phyloP scores from a whole-genome alignment of 192 early-diverging fungal species.

The Coemansia sp. region DNA sequence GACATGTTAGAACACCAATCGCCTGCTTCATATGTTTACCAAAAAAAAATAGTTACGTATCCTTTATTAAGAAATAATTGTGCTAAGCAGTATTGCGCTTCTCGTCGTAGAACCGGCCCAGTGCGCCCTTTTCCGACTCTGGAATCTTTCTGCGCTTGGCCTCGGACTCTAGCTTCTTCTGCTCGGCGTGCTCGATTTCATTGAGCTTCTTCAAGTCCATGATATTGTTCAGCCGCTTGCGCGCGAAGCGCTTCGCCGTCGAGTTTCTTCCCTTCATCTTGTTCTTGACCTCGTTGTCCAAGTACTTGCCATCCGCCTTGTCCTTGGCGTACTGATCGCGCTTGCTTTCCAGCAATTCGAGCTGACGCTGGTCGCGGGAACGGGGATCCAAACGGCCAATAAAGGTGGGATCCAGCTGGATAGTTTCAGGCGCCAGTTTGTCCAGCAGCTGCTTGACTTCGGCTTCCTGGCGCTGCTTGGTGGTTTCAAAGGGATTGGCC shows the following conservation, averaged over 20 bases:
- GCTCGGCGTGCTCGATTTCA: slow-evolving; percentile 34
- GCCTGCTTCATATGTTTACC: background rate
- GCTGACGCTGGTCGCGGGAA: slow-evolving; percentile 28
- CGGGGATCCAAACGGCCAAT: slow-evolving; percentile 79
- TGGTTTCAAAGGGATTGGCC: slow-evolving; percentile 91
- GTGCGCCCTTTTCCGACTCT: slow-evolving; percentile 37
- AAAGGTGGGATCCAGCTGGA: slow-evolving; percentile 78
- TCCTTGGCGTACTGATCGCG: slow-evolving; percentile 18
- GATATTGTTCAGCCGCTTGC: slow-evolving; percentile 81
- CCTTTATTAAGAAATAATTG: background rate
- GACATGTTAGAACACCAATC: too few relatives aligned
- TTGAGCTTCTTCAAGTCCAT: slow-evolving; percentile 64
- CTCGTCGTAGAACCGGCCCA: slow-evolving; percentile 39
- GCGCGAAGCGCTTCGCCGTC: slow-evolving; percentile 69
- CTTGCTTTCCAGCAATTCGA: slow-evolving; percentile 8
- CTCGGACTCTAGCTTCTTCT: slow-evolving; percentile 18
- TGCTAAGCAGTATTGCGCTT: slow-evolving; percentile 17
- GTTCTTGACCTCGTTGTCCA: slow-evolving; percentile 41
- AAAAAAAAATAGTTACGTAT: background rate
- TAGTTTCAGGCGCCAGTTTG: slow-evolving; percentile 94
- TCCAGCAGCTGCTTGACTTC: slow-evolving; percentile 89
- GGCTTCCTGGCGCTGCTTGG: slow-evolving; percentile 80
- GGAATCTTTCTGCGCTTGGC: slow-evolving; percentile 27
- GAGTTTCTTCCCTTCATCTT: slow-evolving; percentile 58
- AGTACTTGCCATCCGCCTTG: slow-evolving; percentile 31